Evolutionary conservation across 2,329 filamentous ascomycete species (phyloP).

Genomic region (Scedosporium dehoogii): DNA sequence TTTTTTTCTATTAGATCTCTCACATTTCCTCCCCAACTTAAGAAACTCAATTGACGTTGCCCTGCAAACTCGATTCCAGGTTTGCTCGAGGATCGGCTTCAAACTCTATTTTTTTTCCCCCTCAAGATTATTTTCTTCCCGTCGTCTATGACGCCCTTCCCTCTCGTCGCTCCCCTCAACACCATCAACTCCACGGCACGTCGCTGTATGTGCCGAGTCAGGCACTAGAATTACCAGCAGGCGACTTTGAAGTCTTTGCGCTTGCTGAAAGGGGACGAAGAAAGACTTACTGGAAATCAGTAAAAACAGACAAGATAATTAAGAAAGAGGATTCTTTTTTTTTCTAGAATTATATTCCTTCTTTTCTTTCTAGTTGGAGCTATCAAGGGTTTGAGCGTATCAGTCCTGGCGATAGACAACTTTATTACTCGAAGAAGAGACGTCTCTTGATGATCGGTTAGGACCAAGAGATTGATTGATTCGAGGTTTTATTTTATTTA

Average conservation of each 20-base stretch:
- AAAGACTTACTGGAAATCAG: constrained; percentile 37
- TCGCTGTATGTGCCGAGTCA: constrained; percentile 31
- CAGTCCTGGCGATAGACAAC: constrained; percentile 7
- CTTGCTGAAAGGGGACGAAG: constrained; percentile 45
- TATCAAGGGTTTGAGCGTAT: background rate
- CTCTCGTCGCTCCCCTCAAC: constrained; percentile 10
- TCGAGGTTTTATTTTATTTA: background rate
- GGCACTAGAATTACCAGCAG: constrained; percentile 36
- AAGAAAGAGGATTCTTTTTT: constrained; percentile 2
- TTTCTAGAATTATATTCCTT: background rate
- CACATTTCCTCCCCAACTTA: background rate
- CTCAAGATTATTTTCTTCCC: background rate
- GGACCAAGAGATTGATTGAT: background rate
- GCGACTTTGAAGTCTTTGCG: constrained; percentile 60
- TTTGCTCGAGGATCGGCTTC: background rate
- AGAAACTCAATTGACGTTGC: too few relatives aligned
- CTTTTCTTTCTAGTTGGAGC: background rate
- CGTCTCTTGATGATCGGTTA: constrained; percentile 6
- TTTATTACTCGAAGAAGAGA: constrained; percentile 8
- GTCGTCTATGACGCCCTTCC: constrained; percentile 11
- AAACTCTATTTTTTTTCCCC: background rate
- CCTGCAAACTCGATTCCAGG: background rate
- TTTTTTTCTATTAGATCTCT: background rate
- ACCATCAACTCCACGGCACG: constrained; percentile 21
- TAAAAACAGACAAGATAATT: constrained; percentile 6